A percentile compares a stretch with the other conserved stretches of the same genome.
These are phyloP conservation scores for Coemansia sp. DNA, from an alignment of 192 early-diverging fungal species.

Conservation along the genomic window DNA sequence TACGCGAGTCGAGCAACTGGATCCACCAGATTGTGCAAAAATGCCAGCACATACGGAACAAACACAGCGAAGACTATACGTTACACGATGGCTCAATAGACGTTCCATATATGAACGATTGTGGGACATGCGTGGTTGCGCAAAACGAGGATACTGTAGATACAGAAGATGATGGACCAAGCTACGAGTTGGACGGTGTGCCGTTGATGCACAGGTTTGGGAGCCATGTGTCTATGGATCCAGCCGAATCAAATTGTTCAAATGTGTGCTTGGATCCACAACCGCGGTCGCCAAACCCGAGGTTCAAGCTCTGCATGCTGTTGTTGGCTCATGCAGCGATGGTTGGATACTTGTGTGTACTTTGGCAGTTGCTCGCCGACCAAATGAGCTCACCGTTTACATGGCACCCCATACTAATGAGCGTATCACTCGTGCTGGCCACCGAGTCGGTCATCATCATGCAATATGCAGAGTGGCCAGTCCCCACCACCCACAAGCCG, in stretches of 20 bases:
- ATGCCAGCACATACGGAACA: background rate
- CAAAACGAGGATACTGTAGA: background rate
- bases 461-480: constrained; percentile 22
- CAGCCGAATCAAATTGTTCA: background rate
- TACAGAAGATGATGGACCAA: background rate
- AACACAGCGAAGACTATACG: background rate
- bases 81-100: background rate
- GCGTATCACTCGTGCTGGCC: constrained; percentile 17
- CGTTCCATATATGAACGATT: background rate
- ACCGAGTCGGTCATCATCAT: constrained; percentile 16
- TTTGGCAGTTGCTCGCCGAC: background rate
- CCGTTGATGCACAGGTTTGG: background rate
- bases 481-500: background rate
- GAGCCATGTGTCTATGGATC: background rate
- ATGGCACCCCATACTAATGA: constrained; percentile 37
- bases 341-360: constrained; percentile 5
- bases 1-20: constrained; percentile 26
- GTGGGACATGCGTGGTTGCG: background rate
- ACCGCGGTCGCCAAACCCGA: background rate
- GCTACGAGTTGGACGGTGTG: background rate
- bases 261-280: background rate
- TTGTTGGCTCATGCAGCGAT: constrained; percentile 9
- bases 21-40: constrained; percentile 13
- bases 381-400: constrained; percentile 5
- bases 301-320: constrained; percentile 4